Evolutionary conservation across 2,329 filamentous ascomycete genomes (phyloP).

Genomic region (Myriangium duriaei): DNA sequence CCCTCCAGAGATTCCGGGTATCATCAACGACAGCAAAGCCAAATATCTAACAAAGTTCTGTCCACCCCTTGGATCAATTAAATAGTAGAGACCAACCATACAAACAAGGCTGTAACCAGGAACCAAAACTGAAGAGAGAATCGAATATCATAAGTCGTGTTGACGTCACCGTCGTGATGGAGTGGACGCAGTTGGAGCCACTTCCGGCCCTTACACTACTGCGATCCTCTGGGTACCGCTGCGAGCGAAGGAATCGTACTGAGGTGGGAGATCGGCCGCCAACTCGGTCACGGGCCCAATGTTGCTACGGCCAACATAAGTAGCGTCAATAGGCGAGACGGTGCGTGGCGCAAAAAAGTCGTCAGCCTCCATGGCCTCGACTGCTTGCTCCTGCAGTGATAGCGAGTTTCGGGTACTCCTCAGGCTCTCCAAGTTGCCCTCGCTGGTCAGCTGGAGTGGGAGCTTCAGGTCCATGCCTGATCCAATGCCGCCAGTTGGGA

Average conservation of each 20-base stretch:
- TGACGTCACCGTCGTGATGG: too few species aligned
- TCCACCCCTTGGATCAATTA: too few species aligned
- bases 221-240: slow-evolving; percentile 1
- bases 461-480: slow-evolving; percentile 30
- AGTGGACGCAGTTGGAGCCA: too few species aligned
- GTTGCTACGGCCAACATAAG: slow-evolving; percentile 16
- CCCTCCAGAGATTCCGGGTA: too few species aligned
- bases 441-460: slow-evolving; percentile 32
- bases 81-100: too few species aligned
- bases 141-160: too few species aligned
- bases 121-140: too few species aligned
- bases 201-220: slow-evolving; percentile 1
- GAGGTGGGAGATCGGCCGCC: slow-evolving; percentile 5
- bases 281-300: slow-evolving; percentile 6
- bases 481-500: slow-evolving; percentile 37
- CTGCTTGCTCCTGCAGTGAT: slow-evolving; percentile 14
- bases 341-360: slow-evolving; percentile 26
- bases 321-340: slow-evolving; percentile 20
- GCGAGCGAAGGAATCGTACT: slow-evolving; percentile 8
- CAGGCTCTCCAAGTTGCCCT: slow-evolving; percentile 10
- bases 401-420: slow-evolving; percentile 13
- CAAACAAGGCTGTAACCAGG: too few species aligned
- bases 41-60: too few species aligned
- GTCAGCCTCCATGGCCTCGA: slow-evolving; percentile 17
- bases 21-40: too few species aligned